Conservation (phyloP, 2,329 filamentous ascomycete species). For the Kalmusia sp. region DNA sequence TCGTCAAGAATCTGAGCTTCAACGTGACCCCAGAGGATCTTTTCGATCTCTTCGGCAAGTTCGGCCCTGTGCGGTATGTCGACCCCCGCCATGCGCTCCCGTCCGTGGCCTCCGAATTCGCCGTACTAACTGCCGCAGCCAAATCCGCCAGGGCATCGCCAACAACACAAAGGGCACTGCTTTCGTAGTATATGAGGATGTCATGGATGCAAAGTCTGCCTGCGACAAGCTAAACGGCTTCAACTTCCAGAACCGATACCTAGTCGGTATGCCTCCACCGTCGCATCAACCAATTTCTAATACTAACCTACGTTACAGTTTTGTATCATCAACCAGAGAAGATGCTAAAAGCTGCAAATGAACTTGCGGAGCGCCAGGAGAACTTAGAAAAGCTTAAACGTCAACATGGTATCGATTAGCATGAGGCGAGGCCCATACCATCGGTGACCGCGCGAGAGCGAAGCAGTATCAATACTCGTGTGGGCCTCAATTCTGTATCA, state of each 20-base stretch:
- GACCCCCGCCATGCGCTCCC: slow-evolving; percentile 18
- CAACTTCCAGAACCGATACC: slow-evolving; percentile 99
- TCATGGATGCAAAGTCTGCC: slow-evolving; percentile 97
- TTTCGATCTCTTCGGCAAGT: slow-evolving; percentile 98
- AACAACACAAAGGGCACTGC: slow-evolving; percentile 98
- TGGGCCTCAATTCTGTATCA: slow-evolving; percentile 45
- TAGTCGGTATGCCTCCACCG: slow-evolving; percentile 75
- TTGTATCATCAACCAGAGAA: slow-evolving; percentile 81
- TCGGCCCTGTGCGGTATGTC: slow-evolving; percentile 88
- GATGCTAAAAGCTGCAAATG: slow-evolving; percentile 87
- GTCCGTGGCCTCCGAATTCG: slow-evolving; percentile 8
- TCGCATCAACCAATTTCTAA: background rate
- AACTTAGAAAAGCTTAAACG: slow-evolving; percentile 98
- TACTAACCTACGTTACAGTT: slow-evolving; percentile 53
- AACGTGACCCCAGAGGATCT: slow-evolving; percentile 98
- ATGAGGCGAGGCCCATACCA: slow-evolving; percentile 58
- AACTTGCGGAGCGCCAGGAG: slow-evolving; percentile 91
- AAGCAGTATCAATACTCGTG: slow-evolving; percentile 40
- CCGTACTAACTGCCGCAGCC: slow-evolving; percentile 61
- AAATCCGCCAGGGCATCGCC: slow-evolving; percentile 98
- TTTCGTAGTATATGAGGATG: slow-evolving; percentile 99
- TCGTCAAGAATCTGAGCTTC: slow-evolving; percentile 99
- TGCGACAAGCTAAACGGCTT: slow-evolving; percentile 99
- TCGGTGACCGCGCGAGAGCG: slow-evolving; percentile 40
- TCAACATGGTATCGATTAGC: slow-evolving; percentile 96